Conservation (phyloP, 1,139 yeast species). For the Diutina neorugosa region DNA sequence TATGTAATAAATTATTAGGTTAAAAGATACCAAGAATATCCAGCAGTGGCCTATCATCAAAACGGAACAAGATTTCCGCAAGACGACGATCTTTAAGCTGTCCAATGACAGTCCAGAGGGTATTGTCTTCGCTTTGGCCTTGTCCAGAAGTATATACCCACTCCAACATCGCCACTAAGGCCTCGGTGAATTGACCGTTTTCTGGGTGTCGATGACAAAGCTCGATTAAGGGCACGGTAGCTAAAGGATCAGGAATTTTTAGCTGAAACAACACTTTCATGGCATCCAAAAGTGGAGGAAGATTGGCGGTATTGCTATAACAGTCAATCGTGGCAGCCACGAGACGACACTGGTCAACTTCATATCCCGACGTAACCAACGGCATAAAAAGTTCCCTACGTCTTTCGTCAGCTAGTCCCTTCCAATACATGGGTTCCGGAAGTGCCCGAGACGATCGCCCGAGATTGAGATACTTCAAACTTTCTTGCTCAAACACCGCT, state of each 20-base stretch:
- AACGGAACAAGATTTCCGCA: slow-evolving; percentile 12
- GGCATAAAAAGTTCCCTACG: background rate
- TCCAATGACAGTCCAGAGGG: slow-evolving; percentile 13
- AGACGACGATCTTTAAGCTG: slow-evolving; percentile 11
- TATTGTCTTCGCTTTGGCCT: slow-evolving; percentile 5
- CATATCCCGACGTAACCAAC: background rate
- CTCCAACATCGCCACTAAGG: slow-evolving; percentile 9
- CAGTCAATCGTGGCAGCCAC: background rate
- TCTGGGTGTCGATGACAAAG: slow-evolving; percentile 10
- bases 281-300: slow-evolving; percentile 6
- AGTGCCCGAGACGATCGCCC: slow-evolving; percentile 9
- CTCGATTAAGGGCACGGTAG: slow-evolving; percentile 8
- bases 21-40: slow-evolving; percentile 7
- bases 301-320: background rate
- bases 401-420: background rate
- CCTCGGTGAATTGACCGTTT: slow-evolving; percentile 7
- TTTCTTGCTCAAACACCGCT: slow-evolving; percentile 9
- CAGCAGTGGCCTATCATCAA: slow-evolving; percentile 10
- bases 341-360: background rate
- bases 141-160: background rate
- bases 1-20: background rate
- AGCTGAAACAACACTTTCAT: slow-evolving; percentile 9
- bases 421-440: slow-evolving; percentile 7
- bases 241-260: slow-evolving; percentile 9
- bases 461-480: slow-evolving; percentile 8